Evolutionary conservation across 495 filamentous ascomycete species (phyloP).

Genomic region (Evansstolkia leycettana): DNA sequence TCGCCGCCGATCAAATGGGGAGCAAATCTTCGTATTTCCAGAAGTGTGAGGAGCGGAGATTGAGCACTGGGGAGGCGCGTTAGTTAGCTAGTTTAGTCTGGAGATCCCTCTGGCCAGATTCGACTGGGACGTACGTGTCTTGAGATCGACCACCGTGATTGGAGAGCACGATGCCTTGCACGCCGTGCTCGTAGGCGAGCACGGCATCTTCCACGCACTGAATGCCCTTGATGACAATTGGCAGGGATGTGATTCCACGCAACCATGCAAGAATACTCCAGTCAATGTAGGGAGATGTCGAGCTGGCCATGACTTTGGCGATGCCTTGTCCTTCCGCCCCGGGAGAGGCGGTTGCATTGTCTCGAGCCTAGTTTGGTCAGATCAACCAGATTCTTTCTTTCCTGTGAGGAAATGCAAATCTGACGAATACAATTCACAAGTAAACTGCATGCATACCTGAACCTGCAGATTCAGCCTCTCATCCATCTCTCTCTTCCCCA

Average conservation of each 20-base stretch:
- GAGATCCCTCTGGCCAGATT: no score
- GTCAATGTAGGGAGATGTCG: conserved; percentile 66
- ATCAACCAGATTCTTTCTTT: no score
- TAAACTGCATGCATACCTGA: no score
- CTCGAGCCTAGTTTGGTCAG: neutral
- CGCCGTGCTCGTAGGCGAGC: conserved; percentile 49
- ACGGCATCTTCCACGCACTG: conserved; percentile 65
- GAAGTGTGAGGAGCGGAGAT: conserved; percentile 57
- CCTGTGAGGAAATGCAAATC: no score
- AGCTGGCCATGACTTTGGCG: conserved; percentile 61
- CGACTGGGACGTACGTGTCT: conserved; percentile 24
- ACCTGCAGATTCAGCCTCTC: conserved; percentile 46
- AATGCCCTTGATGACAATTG: conserved; percentile 81
- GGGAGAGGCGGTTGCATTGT: neutral
- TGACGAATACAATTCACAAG: no score
- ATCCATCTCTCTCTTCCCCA: conserved; percentile 50
- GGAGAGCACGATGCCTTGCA: conserved; percentile 64
- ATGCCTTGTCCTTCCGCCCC: conserved; percentile 46
- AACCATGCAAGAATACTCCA: conserved; percentile 83
- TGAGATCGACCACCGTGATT: conserved; percentile 40
- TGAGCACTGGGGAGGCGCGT: conserved; percentile 68
- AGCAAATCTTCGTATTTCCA: conserved; percentile 60
- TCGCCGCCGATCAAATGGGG: conserved; percentile 41
- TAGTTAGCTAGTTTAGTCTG: conserved; percentile 37
- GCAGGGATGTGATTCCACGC: conserved; percentile 64